Conservation (phyloP, 1,139 yeast genomes). For the Lodderomyces oxycetoniae region DNA sequence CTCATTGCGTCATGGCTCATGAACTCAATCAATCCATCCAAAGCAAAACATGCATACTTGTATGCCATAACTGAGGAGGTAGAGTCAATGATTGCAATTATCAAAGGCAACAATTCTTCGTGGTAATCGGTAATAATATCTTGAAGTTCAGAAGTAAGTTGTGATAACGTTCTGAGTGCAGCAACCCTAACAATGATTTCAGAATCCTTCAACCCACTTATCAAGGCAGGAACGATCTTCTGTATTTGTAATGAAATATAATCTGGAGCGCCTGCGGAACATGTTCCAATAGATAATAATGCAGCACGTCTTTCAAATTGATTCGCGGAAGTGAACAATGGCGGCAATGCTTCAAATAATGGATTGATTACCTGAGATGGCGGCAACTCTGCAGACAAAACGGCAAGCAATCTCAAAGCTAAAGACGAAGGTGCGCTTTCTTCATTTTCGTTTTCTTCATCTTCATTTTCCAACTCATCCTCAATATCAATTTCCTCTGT, state of each 20-base stretch:
- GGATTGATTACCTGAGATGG: conserved; percentile 89
- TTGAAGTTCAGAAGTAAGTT: conserved; percentile 78
- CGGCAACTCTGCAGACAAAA: conserved; percentile 78
- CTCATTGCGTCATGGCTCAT: conserved; percentile 84
- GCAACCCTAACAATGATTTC: conserved; percentile 77
- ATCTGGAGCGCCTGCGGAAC: conserved; percentile 94
- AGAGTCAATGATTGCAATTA: conserved; percentile 79
- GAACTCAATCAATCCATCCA: conserved; percentile 89
- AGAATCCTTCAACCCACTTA: conserved; percentile 75
- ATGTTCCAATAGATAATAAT: conserved; percentile 72
- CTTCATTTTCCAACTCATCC: conserved; percentile 71
- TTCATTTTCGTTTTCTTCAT: conserved; percentile 88
- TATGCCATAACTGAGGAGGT: conserved; percentile 82
- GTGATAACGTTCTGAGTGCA: conserved; percentile 77
- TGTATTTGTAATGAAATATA: conserved; percentile 72
- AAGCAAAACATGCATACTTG: conserved; percentile 85
- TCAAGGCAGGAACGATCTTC: conserved; percentile 66
- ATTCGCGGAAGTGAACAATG: conserved; percentile 58
- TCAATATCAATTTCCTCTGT: conserved; percentile 74
- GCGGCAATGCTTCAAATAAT: conserved; percentile 62
- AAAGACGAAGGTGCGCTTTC: conserved; percentile 76
- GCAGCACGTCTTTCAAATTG: conserved; percentile 86
- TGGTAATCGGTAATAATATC: conserved; percentile 81
- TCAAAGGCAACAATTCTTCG: conserved; percentile 75
- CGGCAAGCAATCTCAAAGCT: conserved; percentile 76